These are phyloP conservation scores for Dipteronia sinensis DNA, from an alignment of 345 rosid species.

Conservation along the genomic window DNA sequence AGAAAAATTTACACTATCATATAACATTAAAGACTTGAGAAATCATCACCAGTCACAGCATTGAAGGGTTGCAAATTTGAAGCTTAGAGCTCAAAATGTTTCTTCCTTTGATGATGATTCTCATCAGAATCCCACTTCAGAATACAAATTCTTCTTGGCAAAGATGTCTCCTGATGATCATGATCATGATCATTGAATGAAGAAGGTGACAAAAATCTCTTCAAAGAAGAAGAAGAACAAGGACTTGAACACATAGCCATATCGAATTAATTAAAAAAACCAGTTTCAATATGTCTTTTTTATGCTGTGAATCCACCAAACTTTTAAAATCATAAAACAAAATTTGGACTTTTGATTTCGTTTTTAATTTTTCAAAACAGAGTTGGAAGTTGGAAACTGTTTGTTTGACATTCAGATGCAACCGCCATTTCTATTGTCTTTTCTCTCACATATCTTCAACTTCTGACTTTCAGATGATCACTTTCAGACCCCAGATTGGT, in stretches of 20 bases:
- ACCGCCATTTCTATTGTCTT: not conserved
- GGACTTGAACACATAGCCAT: constrained; percentile 8
- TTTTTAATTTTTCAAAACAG: not conserved
- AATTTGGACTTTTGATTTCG: not conserved
- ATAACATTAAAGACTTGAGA: not conserved
- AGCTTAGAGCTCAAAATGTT: constrained; percentile 24
- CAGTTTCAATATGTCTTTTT: not conserved
- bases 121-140: not conserved
- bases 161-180: constrained; percentile 9
- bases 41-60: constrained; percentile 30
- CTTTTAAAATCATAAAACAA: not conserved
- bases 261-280: not conserved
- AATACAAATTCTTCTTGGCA: not conserved
- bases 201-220: constrained; percentile 5
- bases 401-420: constrained; percentile 11
- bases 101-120: not conserved
- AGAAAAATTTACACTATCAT: not conserved
- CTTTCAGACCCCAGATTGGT: not conserved
- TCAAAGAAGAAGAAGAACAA: constrained; percentile 21
- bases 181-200: constrained; percentile 12
- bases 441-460: not conserved
- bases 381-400: not conserved
- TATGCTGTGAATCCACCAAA: not conserved
- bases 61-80: constrained; percentile 20
- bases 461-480: constrained; percentile 13